Conservation (phyloP, 2,329 filamentous ascomycete genomes). For the Tolypocladium nubicola region DNA sequence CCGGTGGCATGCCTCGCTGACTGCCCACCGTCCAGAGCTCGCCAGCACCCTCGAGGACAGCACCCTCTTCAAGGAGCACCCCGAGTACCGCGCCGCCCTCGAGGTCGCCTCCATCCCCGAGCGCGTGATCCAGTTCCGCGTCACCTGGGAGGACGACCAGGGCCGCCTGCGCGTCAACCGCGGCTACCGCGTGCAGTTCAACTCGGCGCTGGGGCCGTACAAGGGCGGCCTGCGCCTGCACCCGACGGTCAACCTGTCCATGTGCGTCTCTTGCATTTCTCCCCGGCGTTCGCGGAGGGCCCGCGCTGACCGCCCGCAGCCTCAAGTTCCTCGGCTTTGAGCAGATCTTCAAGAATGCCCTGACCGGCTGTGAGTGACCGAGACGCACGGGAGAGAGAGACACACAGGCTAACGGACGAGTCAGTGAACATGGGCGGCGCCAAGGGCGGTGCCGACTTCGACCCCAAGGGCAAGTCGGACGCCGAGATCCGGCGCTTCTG, state of each 20-base stretch:
- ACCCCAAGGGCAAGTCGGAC: slow-evolving; percentile 97
- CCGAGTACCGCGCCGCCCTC: slow-evolving; percentile 87
- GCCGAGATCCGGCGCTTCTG: slow-evolving; percentile 97
- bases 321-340: slow-evolving; percentile 98
- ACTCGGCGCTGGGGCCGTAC: slow-evolving; percentile 93
- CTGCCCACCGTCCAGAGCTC: slow-evolving; percentile 57
- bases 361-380: slow-evolving; percentile 69
- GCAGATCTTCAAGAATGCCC: slow-evolving; percentile 99
- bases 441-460: slow-evolving; percentile 96
- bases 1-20: slow-evolving; percentile 1
- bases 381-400: background rate
- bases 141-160: slow-evolving; percentile 93
- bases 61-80: slow-evolving; percentile 85
- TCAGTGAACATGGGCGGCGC: slow-evolving; percentile 73
- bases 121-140: slow-evolving; percentile 93
- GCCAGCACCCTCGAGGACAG: slow-evolving; percentile 90
- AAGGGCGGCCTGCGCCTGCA: slow-evolving; percentile 96
- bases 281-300: background rate
- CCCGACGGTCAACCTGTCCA: slow-evolving; percentile 70
- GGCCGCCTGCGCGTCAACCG: slow-evolving; percentile 84
- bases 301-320: slow-evolving; percentile 14
- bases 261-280: slow-evolving; percentile 24
- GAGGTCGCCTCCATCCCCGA: slow-evolving; percentile 83
- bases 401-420: background rate
- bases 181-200: slow-evolving; percentile 96